These are phyloP conservation scores for Linum usitatissimum DNA, from an alignment of 345 rosid genomes.

Conservation along the genomic window DNA sequence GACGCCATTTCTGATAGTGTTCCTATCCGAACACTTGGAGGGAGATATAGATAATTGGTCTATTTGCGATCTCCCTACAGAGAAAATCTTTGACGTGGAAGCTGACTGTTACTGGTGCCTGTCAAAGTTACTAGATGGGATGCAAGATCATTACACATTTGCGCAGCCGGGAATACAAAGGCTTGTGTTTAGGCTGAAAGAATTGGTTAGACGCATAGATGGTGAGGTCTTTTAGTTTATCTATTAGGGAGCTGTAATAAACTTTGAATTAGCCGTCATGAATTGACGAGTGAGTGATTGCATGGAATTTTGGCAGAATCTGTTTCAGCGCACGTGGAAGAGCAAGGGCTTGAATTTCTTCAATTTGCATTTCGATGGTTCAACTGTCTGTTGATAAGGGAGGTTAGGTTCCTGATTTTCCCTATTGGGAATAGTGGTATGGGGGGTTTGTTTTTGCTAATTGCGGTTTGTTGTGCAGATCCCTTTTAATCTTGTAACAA, in stretches of 20 bases:
- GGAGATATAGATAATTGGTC: conserved; percentile 74
- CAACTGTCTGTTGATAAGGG: conserved; percentile 93
- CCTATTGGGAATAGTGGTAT: background rate
- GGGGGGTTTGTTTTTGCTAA: background rate
- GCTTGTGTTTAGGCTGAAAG: conserved; percentile 95
- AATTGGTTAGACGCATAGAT: conserved; percentile 89
- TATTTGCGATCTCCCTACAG: conserved; percentile 52
- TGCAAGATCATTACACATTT: conserved; percentile 99
- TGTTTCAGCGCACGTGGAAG: conserved; percentile 90
- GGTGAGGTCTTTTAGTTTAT: conserved; percentile 34
- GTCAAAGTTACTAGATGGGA: conserved; percentile 90
- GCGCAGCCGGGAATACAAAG: conserved; percentile 99
- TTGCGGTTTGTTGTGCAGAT: conserved; percentile 33
- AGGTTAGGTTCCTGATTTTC: conserved; percentile 36
- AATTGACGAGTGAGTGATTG: conserved; percentile 4
- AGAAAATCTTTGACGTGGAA: conserved; percentile 62
- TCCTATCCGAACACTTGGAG: conserved; percentile 81
- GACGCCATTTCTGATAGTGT: conserved; percentile 90
- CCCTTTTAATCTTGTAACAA: conserved; percentile 74
- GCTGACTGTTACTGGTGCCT: conserved; percentile 99
- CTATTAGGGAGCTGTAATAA: too few relatives aligned
- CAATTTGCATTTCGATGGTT: conserved; percentile 99
- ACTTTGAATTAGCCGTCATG: background rate
- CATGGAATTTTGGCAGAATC: conserved; percentile 53
- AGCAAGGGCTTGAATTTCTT: conserved; percentile 95